A percentile compares a stretch with the other conserved stretches of the same genome.
These are phyloP conservation scores for Capillidium heterosporum DNA, from an alignment of 371 early-diverging fungal genomes.

Conservation along the genomic window DNA sequence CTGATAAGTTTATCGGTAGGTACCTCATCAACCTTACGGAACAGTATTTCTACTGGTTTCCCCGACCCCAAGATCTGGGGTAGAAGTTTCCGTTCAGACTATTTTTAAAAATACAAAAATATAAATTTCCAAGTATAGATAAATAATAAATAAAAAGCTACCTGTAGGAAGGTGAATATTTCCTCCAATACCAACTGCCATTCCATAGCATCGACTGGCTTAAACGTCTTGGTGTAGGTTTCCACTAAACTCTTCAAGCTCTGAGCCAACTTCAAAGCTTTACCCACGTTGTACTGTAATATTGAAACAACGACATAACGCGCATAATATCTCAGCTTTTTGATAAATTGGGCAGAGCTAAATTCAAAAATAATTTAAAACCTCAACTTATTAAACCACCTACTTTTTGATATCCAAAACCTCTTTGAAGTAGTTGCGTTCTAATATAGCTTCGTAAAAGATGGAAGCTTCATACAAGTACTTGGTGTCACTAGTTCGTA, in stretches of 20 bases:
- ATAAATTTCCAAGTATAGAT: not conserved
- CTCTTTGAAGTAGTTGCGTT: constrained; percentile 84
- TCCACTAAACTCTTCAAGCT: constrained; percentile 68
- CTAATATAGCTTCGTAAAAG: constrained; percentile 91
- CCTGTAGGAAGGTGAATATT: constrained; percentile 72
- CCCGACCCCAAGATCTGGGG: not conserved
- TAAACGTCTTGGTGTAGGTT: constrained; percentile 65
- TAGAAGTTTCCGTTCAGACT: constrained; percentile 69
- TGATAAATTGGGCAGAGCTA: constrained; percentile 80
- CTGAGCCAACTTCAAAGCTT: constrained; percentile 54
- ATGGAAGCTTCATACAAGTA: constrained; percentile 83
- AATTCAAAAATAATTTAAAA: not conserved
- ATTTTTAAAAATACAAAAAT: too few species aligned
- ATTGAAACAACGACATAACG: constrained; percentile 90
- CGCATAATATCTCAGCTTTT: constrained; percentile 90
- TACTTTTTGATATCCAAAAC: constrained; percentile 75
- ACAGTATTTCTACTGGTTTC: not conserved
- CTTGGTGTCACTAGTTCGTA: constrained; percentile 88
- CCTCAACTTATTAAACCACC: constrained; percentile 1
- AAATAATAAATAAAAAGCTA: constrained; percentile 8
- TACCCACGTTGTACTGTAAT: constrained; percentile 60
- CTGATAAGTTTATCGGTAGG: not conserved
- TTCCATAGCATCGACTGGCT: constrained; percentile 76
- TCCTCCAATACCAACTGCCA: constrained; percentile 87
- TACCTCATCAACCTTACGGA: not conserved